Base-by-base conservation (phyloP, 257 asterid species). In the Ocimum tenuiflorum region DNA sequence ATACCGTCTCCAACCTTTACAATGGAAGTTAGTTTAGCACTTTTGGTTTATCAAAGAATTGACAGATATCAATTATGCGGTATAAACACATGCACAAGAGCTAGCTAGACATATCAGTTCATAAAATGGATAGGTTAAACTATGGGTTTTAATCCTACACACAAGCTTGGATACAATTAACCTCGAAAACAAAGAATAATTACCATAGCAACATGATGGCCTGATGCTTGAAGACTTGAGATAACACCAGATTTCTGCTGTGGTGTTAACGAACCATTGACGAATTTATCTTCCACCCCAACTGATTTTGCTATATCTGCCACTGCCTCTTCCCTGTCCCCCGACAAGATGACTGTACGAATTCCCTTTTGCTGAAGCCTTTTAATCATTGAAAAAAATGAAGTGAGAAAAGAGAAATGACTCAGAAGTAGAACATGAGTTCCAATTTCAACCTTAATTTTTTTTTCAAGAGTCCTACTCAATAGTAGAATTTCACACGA, bases 301-400 rank as follows among this genome's bases (percentile, higher is more conserved):
- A 87, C 77, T 20, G 81, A 73, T 77, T 81, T 77, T 72, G 97
- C 97, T 75, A 88, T 89, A 41, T 84, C 84, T 92, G 99, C 95
- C 77, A 89, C 99, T 89, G 97, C 97, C 91, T 89, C 99, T 87
- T 92, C 95, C 96, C 99, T 92, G 96, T 92, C 99, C 67, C 98
- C 97, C 41, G 96, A 92, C 79, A 90, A 79, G 60, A 92, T 83
- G 59, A 84, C 80, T 52, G 97, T 86, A 60, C 75, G 74, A 39
- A 92, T 86, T 73, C 96, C 98, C 74, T 79, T 83, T 76, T 81
- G 79, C 82, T 86, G 89, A 75, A 92, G 94, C 86, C 98, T 91
- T 73, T 60, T 56, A 77, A 73, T 60, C 38, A 46, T 52, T 29
- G 10, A 69, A 54, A 27, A 64, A 67, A 36, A 63, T 1, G 49